Conservation (phyloP, 2,329 filamentous ascomycete species). For the Talaromyces sp. region DNA sequence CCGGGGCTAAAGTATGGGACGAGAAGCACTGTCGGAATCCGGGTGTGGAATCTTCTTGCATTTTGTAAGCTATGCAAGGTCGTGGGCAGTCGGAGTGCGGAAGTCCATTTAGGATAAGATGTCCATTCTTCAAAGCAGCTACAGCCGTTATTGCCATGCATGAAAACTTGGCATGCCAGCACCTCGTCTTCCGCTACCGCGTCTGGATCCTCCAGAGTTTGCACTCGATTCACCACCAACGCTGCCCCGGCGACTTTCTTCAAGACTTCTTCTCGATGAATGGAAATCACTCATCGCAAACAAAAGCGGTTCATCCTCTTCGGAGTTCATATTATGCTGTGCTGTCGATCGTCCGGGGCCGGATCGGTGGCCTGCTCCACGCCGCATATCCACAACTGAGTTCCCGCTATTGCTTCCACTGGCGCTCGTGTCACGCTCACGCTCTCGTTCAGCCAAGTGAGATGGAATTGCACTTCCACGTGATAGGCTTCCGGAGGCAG, state of each 20-base stretch:
- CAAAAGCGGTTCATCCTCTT: conserved; percentile 41
- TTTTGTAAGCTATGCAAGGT: not conserved
- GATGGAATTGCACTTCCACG: conserved; percentile 28
- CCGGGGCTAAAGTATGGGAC: not conserved
- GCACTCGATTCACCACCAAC: conserved; percentile 25
- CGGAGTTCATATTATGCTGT: conserved; percentile 23
- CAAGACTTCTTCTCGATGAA: conserved; percentile 36
- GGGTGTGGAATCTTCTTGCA: not conserved
- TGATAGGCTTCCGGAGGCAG: conserved; percentile 35
- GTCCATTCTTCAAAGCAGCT: not conserved
- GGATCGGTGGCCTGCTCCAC: conserved; percentile 29
- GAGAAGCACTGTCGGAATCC: not conserved
- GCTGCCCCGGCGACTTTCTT: conserved; percentile 33
- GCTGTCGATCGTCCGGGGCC: conserved; percentile 27
- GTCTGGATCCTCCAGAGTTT: conserved; percentile 23
- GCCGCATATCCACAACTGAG: conserved; percentile 29
- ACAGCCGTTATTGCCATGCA: conserved; percentile 23
- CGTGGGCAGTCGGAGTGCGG: too few relatives aligned
- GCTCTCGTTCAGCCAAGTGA: conserved; percentile 30
- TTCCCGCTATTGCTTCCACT: conserved; percentile 38
- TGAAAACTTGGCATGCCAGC: conserved; percentile 29
- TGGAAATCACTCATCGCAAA: conserved; percentile 46
- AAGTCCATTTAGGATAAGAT: not conserved
- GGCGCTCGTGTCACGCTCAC: conserved; percentile 32
- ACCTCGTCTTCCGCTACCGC: conserved; percentile 32